Evolutionary conservation across 1,284 basidiomycete species (phyloP).

Genomic region (Apiotrichum mycotoxinovorans): DNA sequence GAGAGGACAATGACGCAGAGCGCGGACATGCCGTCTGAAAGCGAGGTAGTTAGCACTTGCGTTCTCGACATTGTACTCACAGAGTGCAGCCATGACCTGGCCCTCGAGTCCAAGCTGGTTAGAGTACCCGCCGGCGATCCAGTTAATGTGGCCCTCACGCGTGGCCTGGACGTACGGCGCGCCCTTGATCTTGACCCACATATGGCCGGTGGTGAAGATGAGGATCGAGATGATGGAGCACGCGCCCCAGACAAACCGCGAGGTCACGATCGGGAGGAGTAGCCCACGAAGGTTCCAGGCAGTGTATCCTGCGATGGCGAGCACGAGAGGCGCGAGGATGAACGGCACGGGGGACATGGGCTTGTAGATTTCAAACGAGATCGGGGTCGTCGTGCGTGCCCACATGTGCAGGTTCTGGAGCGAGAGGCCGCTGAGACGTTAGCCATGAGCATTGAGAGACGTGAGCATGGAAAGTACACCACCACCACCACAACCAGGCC

Average conservation of each 20-base stretch:
- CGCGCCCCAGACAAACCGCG: slow-evolving; percentile 61
- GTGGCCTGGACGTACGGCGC: slow-evolving; percentile 64
- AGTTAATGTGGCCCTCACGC: slow-evolving; percentile 57
- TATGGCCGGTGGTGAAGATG: slow-evolving; percentile 84
- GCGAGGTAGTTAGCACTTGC: no score
- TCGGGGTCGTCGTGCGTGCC: slow-evolving; percentile 62
- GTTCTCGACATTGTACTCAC: no score
- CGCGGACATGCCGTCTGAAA: slow-evolving; percentile 73
- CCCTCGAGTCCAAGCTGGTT: slow-evolving; percentile 92
- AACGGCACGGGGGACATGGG: slow-evolving; percentile 52
- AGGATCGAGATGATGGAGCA: slow-evolving; percentile 64
- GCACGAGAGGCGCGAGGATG: slow-evolving; percentile 62
- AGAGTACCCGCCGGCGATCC: slow-evolving; percentile 84
- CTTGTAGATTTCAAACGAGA: slow-evolving; percentile 42
- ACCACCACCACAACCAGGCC: background rate
- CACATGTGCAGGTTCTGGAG: slow-evolving; percentile 70
- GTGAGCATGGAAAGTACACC: slow-evolving; percentile 1
- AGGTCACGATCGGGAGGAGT: slow-evolving; percentile 65
- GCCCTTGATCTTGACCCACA: slow-evolving; percentile 92
- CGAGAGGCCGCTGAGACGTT: slow-evolving; percentile 66
- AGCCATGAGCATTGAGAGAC: background rate
- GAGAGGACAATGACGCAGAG: slow-evolving; percentile 79
- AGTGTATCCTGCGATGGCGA: slow-evolving; percentile 17
- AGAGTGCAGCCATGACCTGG: slow-evolving; percentile 78
- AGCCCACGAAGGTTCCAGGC: slow-evolving; percentile 50